A percentile compares a stretch with the other conserved stretches of the same genome.
These are phyloP conservation scores for Spirogloea muscicola DNA, from an alignment of 139 green algal species.

Conservation along the genomic window DNA sequence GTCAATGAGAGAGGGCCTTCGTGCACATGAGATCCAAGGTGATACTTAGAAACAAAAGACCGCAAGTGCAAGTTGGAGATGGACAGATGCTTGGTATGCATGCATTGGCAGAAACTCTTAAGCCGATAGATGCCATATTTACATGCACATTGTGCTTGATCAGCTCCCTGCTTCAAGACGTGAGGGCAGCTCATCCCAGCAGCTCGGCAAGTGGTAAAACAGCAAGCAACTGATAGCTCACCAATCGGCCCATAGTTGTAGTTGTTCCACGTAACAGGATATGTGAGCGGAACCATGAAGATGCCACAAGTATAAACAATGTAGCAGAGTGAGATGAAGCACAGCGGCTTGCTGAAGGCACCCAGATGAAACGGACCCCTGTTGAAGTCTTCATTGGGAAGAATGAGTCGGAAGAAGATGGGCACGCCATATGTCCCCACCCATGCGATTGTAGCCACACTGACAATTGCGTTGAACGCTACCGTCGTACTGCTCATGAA, in stretches of 20 bases:
- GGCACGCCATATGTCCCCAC: slow-evolving; percentile 15
- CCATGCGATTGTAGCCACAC: slow-evolving; percentile 7
- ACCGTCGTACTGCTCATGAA: slow-evolving; percentile 18
- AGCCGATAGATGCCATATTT: neutral
- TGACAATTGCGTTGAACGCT: slow-evolving; percentile 10
- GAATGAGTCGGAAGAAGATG: slow-evolving; percentile 13
- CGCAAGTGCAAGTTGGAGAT: neutral
- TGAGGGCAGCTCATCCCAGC: neutral
- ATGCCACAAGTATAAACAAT: slow-evolving; percentile 21
- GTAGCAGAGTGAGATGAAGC: neutral
- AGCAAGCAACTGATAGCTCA: neutral
- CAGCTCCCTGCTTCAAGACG: neutral
- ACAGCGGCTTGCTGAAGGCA: slow-evolving; percentile 1
- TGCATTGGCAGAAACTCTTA: neutral
- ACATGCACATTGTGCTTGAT: neutral
- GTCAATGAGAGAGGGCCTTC: neutral
- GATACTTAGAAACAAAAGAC: too few species aligned
- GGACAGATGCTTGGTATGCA: neutral
- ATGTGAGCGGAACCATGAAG: slow-evolving; percentile 15
- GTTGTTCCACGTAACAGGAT: slow-evolving; percentile 23
- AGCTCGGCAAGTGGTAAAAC: neutral
- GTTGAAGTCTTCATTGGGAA: slow-evolving; percentile 4
- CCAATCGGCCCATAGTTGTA: slow-evolving; percentile 25
- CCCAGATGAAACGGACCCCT: slow-evolving; percentile 15
- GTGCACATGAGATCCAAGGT: too few species aligned